Evolutionary conservation across 202 grass and related monocot genomes (phyloP), one percentile per base, ranked within the genome.

Genomic region (Elaeis oleifera): DNA sequence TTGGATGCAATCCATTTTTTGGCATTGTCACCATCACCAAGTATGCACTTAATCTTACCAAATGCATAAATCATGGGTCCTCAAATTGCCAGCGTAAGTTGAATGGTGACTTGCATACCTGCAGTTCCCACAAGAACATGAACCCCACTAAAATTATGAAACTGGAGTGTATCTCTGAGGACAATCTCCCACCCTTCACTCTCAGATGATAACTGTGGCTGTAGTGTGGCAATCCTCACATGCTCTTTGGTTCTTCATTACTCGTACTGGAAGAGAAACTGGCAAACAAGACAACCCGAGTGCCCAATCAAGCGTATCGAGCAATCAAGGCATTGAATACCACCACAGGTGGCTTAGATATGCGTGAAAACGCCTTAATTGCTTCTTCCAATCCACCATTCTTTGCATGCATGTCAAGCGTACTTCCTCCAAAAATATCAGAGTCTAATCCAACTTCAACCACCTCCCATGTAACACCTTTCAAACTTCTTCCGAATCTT

Each of bases 291-390:
- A 71, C 53, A 90, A 58, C n/a, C 83, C 80, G 24, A 84, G 55
- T 76, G 71, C 75, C 59, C 63, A 90, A 54, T 18, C 80, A 59
- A 69, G 80, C 76, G 58, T 84, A 90, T 8, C 83, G 83, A 0
- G 85, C 90, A 60, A 95, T 90, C 85, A 90, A 81, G 61, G 80
- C 80, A 84, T 78, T 81, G 65, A 90, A 84, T 26, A 90, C 72
- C 9, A 84, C 79, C 20, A 72, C 71, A 80, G 73, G 81, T 57
- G 79, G 85, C 65, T 77, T 76, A 1, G 77, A 68, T 58, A 90
- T 87, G 60, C 58, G 72, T 59, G 79, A 69, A 79, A 95, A 95
- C 27, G 86, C 67, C 73, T 87, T 86, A 71, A 90, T 74, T 13
- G 90, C 90, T 74, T 87, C 85, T 54, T 87, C 83, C 54, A 95